Evolutionary conservation across 345 rosid species (phyloP).

Genomic region (Raphanus raphanistrum): DNA sequence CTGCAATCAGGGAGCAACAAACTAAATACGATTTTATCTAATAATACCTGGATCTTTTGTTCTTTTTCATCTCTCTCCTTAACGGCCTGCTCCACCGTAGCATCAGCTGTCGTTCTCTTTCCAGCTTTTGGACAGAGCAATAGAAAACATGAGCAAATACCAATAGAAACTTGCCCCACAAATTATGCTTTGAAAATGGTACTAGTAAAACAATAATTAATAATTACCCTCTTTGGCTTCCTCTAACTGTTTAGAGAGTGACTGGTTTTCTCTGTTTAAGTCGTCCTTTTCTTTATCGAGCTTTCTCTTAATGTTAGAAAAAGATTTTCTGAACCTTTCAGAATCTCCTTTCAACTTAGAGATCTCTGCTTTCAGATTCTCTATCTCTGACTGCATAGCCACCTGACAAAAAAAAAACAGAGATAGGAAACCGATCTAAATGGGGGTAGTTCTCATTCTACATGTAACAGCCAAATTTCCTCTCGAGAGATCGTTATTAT

Average conservation of each 20-base stretch:
- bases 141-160: conserved; percentile 26
- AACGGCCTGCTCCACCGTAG: conserved; percentile 63
- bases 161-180: conserved; percentile 9
- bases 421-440: conserved; percentile 21
- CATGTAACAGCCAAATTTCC: background rate
- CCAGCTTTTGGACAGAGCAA: conserved; percentile 45
- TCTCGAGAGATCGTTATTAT: conserved; percentile 1
- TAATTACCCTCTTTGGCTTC: conserved; percentile 80
- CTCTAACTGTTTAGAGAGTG: conserved; percentile 76
- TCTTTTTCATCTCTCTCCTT: conserved; percentile 96
- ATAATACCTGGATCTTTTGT: conserved; percentile 71
- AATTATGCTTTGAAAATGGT: conserved; percentile 6
- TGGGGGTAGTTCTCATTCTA: background rate
- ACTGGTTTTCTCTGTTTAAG: conserved; percentile 62
- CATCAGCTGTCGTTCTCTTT: conserved; percentile 50
- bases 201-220: background rate
- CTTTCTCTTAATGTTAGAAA: conserved; percentile 25
- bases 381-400: conserved; percentile 51
- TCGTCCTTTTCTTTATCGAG: conserved; percentile 73
- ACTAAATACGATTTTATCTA: background rate
- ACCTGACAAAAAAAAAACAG: conserved; percentile 40
- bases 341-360: conserved; percentile 24
- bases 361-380: conserved; percentile 52
- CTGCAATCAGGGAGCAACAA: background rate
- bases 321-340: conserved; percentile 11